Base-by-base conservation (phyloP, 805 yeast genomes). In the Torulaspora quercuum region DNA sequence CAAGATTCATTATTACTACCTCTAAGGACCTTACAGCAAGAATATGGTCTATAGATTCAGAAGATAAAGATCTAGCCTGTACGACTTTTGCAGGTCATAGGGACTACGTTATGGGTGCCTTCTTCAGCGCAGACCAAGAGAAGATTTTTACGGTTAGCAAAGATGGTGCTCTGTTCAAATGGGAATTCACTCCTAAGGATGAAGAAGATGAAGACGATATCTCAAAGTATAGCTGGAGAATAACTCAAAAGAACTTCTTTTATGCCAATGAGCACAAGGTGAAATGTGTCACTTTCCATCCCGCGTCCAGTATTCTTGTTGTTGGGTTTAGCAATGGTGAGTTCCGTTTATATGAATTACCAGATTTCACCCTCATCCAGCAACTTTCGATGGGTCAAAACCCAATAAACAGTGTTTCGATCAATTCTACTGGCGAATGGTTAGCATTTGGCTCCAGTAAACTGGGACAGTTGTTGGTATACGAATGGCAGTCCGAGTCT, bases 401-500 rank as follows among this genome's bases (percentile, higher is more conserved):
- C 52, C 80, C 89, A 3, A 82, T 92, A 16, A 87, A 84, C 55
- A 80, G 88, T 2, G 90, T 92, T 3, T 63, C 78, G 7, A 74
- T 92, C 24, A 92, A 90, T 59, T 63, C 70, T 2, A 69, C 89
- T 5, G 98, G 98, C 21, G 98, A 92, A 61, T 92, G 98, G 98
- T 68, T 92, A 20, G 95, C 96, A 0, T 85, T 92, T 61, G 98
- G 98, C 4, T 88, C 97, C 0, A 65, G 87, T 21, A 80, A 79
- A 54, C 62, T 85, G 18, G 98, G 98, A n/a, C 98, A 92, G 64
- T 66, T 92, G 41, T 65, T 92, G 39, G 98, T 92, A 0, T 92
- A 95, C 69, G 98, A 92, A 69, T 92, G 98, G 98, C 96, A 92
- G 65, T 84, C 95, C 4, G 98, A 92, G 60, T 85, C 96, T 0